Percentiles rank a stretch among this genome's conserved stretches.
These are phyloP conservation scores for Castanea crenata DNA, from an alignment of 306 rosid genomes.

Conservation along the genomic window DNA sequence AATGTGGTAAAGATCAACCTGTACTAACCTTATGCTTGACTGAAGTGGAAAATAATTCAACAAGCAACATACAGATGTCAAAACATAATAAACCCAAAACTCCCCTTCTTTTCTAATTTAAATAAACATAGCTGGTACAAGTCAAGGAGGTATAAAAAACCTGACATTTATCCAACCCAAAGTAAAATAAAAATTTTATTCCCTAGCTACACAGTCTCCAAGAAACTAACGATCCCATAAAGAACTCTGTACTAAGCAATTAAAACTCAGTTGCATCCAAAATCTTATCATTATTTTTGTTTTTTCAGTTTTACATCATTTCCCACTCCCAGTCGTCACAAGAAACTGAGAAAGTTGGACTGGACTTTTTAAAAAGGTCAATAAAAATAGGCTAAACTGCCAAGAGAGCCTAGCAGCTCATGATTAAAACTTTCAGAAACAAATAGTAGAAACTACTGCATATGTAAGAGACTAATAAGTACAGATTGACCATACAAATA, in stretches of 20 bases:
- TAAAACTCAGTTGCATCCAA: not conserved
- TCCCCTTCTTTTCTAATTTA: not conserved
- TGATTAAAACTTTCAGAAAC: too few relatives aligned
- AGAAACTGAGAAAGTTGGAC: not conserved
- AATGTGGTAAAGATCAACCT: not conserved
- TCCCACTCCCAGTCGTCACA: not conserved
- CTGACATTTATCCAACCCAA: not conserved
- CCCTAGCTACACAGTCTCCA: not conserved
- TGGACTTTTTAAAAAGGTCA: not conserved
- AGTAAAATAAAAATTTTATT: not conserved
- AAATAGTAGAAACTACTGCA: too few relatives aligned
- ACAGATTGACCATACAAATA: not conserved
- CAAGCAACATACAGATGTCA: not conserved
- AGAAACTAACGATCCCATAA: not conserved
- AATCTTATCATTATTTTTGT: not conserved
- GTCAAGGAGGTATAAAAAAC: not conserved
- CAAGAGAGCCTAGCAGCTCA: too few relatives aligned
- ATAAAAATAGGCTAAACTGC: too few relatives aligned
- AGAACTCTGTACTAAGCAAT: not conserved
- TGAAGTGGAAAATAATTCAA: not conserved
- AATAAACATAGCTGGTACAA: not conserved
- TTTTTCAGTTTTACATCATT: not conserved
- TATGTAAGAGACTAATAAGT: too few relatives aligned
- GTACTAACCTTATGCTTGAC: not conserved
- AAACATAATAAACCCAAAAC: not conserved